Conservation (phyloP, 495 filamentous ascomycete species). For the Annulohypoxylon moriforme region DNA sequence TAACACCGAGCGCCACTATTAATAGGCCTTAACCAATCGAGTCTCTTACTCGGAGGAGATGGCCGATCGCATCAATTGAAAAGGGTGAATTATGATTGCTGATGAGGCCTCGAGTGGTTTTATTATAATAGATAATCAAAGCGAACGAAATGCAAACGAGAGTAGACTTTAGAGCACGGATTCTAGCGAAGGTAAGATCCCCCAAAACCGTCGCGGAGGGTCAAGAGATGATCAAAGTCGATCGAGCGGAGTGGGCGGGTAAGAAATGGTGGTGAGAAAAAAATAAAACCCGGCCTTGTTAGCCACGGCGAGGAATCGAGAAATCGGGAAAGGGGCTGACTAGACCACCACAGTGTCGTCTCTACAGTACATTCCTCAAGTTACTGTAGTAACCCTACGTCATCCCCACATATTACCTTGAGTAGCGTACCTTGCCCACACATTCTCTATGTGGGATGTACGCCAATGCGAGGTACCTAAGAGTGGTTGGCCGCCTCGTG, state of each 20-base stretch:
- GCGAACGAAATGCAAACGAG: slow-evolving; percentile 24
- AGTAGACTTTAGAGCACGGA: not conserved
- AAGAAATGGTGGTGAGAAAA: slow-evolving; percentile 23
- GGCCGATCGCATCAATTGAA: slow-evolving; percentile 25
- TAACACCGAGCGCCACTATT: slow-evolving; percentile 39
- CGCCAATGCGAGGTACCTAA: slow-evolving; percentile 5
- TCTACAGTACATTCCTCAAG: slow-evolving; percentile 15
- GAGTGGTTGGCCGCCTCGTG: slow-evolving; percentile 28
- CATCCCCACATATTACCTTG: slow-evolving; percentile 20
- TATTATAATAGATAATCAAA: slow-evolving; percentile 14
- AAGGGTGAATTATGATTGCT: slow-evolving; percentile 1
- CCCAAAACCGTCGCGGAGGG: slow-evolving; percentile 13
- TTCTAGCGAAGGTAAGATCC: slow-evolving; percentile 34
- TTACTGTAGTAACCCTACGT: slow-evolving; percentile 38
- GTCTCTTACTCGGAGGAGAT: slow-evolving; percentile 5
- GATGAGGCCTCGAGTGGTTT: slow-evolving; percentile 16
- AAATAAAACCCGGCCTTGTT: slow-evolving; percentile 19
- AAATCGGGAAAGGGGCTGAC: slow-evolving; percentile 28
- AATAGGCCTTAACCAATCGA: slow-evolving; percentile 37
- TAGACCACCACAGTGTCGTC: slow-evolving; percentile 14
- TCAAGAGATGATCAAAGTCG: slow-evolving; percentile 22
- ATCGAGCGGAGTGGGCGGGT: slow-evolving; percentile 17
- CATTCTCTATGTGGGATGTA: slow-evolving; percentile 14
- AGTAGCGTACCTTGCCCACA: slow-evolving; percentile 7
- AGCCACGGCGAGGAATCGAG: slow-evolving; percentile 36